These are phyloP conservation scores for Globisporangium cylindrosporum DNA, from an alignment of 352 stramenopile species.

Conservation along the genomic window DNA sequence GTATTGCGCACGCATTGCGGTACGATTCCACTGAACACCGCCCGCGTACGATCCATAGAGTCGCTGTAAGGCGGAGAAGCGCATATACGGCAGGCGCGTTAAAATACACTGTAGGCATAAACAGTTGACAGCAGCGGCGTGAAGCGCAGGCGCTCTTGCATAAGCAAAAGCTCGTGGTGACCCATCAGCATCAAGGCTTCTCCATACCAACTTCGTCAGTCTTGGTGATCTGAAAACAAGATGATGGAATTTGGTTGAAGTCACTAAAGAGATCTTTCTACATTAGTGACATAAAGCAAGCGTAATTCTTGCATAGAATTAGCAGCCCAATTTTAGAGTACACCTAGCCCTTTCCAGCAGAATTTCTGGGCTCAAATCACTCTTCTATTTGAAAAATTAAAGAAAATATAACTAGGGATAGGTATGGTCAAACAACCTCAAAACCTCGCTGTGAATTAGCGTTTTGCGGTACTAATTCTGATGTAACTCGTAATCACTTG, in stretches of 20 bases:
- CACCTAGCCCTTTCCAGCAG: neutral
- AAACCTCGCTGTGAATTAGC: neutral
- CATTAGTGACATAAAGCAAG: neutral
- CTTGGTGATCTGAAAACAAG: too few relatives aligned
- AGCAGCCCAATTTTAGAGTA: neutral
- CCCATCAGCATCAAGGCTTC: too few relatives aligned
- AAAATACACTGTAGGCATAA: neutral
- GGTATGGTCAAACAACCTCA: neutral
- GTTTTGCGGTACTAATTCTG: neutral
- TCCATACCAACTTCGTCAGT: too few relatives aligned
- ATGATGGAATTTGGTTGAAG: too few relatives aligned
- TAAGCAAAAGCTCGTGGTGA: neutral
- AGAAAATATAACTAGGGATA: neutral
- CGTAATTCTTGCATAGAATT: neutral
- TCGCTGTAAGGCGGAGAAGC: neutral
- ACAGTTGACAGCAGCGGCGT: neutral
- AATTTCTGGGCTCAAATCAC: neutral
- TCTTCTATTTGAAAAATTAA: neutral
- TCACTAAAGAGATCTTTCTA: too few relatives aligned
- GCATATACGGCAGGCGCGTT: neutral
- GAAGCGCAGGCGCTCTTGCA: neutral
- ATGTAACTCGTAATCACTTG: neutral
- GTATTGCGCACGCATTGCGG: conserved; percentile 2
- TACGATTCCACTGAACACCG: neutral
- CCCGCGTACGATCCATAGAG: neutral